Base-by-base conservation (phyloP, 768 basidiomycete genomes). In the Galerina sulciceps region DNA sequence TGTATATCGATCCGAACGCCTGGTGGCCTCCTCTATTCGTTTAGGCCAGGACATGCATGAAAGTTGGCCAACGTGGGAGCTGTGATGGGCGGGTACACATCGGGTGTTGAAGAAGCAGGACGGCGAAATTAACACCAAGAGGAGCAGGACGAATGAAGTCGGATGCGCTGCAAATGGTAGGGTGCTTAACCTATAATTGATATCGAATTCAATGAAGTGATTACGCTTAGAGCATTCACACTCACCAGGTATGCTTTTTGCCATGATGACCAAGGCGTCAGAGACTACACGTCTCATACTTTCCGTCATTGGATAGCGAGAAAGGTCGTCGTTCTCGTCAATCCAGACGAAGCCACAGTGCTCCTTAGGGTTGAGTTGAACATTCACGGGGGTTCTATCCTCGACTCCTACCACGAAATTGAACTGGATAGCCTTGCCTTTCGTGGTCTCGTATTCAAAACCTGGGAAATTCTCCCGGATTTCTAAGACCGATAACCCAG, bases 391-490 rank as follows among this genome's bases (percentile, higher is more conserved):
- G 2, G 41, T 18, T 6, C 34, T 47, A 38, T 13, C 46, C n/a
- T 58, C 45, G 10, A 58, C 61, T 43, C 43, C 53, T 10, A 46
- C 60, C 49, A 61, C 15, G 40, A 61, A 61, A 43, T 61, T 61
- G 56, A 61, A 61, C 18, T 61, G 56, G 34, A 61, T 42, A 14
- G 54, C 54, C 37, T 48, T 53, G 26, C 60, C 48, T 42, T 58
- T 58, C 10, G 43, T n/a, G 11, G 55, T 61, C 38, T 53, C 55
- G 46, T 57, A 61, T 37, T 61, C 60, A 42, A 61, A 61, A 37
- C 60, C 60, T 23, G 42, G 47, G 43, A 61, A 57, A 3, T 18
- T 18, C 10, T 45, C 51, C 37, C n/a, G 20, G 38, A 61, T 56
- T 11, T 36, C 23, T 15, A 42, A 31, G 36, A 61, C 52, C 10